Conservation (phyloP, 306 rosid species). For the Begonia loranthoides region DNA sequence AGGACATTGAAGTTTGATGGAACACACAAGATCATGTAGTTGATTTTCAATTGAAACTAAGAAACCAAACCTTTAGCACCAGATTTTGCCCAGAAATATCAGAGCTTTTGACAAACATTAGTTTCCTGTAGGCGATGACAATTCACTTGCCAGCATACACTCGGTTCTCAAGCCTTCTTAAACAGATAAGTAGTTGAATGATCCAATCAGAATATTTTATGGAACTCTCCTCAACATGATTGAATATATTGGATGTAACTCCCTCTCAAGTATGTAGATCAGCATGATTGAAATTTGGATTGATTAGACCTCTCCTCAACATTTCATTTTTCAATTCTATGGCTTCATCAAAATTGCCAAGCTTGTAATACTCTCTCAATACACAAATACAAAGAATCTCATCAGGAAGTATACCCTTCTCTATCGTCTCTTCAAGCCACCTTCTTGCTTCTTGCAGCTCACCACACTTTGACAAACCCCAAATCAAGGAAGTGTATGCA, state of each 20-base stretch:
- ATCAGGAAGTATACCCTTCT: slow-evolving; percentile 60
- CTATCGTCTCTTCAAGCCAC: slow-evolving; percentile 65
- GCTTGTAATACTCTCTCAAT: slow-evolving; percentile 46
- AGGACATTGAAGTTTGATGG: no score
- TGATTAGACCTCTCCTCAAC: slow-evolving; percentile 43
- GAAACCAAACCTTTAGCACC: no score
- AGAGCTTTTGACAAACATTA: no score
- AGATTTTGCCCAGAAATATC: no score
- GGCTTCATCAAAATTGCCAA: slow-evolving; percentile 60
- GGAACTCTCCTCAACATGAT: no score
- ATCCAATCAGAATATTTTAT: no score
- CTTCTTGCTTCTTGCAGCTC: slow-evolving; percentile 51
- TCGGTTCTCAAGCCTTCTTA: no score
- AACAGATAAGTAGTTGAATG: no score
- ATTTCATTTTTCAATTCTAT: slow-evolving; percentile 46
- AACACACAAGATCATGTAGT: no score
- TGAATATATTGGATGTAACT: not conserved
- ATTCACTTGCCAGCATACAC: no score
- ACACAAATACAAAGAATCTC: slow-evolving; percentile 53
- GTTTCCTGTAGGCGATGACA: no score
- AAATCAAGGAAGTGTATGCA: slow-evolving; percentile 73
- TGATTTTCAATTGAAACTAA: no score
- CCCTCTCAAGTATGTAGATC: slow-evolving; percentile 35
- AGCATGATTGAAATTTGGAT: slow-evolving; percentile 12
- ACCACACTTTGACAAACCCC: slow-evolving; percentile 60